These are phyloP conservation scores for Rhynchospora pubera DNA, from an alignment of 176 grass and related monocot genomes.

Conservation along the genomic window DNA sequence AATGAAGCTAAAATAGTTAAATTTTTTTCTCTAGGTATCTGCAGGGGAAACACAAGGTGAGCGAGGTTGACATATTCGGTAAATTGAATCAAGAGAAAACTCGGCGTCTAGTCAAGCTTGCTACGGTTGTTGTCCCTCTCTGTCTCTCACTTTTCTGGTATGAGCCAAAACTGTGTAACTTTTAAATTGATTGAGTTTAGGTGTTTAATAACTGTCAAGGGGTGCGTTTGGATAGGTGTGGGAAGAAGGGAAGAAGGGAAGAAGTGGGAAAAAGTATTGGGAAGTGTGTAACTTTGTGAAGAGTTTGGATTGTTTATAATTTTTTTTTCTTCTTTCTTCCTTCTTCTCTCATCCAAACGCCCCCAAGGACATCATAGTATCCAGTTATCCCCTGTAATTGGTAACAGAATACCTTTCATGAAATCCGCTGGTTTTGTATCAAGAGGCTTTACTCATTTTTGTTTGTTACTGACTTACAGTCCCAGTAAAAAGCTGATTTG, in stretches of 20 bases:
- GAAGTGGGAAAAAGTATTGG: no score
- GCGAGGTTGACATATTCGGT: slow-evolving; percentile 18
- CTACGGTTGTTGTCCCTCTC: slow-evolving; percentile 2
- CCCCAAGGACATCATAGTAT: not conserved
- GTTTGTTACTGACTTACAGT: not conserved
- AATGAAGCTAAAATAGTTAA: not conserved
- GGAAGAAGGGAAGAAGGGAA: no score
- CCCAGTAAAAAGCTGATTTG: not conserved
- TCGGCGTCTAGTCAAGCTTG: slow-evolving; percentile 17
- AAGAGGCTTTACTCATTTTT: not conserved
- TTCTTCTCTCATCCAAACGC: no score
- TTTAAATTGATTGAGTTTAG: not conserved
- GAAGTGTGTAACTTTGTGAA: no score
- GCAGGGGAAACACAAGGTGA: slow-evolving; percentile 11
- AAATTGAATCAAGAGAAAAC: slow-evolving; percentile 16
- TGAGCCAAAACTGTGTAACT: slow-evolving; percentile 1
- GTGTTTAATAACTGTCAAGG: not conserved
- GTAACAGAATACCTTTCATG: not conserved
- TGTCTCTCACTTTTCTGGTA: slow-evolving; percentile 26
- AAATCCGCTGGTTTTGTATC: not conserved
- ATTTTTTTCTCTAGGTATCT: slow-evolving; percentile 5
- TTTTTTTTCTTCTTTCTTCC: no score
- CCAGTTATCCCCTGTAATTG: not conserved
- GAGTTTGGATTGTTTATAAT: no score
- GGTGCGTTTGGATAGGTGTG: no score